A percentile compares a stretch with the other conserved stretches of the same genome.
Conservation (phyloP, 2,329 filamentous ascomycete species). For the Pseudogymnoascus sp. region DNA sequence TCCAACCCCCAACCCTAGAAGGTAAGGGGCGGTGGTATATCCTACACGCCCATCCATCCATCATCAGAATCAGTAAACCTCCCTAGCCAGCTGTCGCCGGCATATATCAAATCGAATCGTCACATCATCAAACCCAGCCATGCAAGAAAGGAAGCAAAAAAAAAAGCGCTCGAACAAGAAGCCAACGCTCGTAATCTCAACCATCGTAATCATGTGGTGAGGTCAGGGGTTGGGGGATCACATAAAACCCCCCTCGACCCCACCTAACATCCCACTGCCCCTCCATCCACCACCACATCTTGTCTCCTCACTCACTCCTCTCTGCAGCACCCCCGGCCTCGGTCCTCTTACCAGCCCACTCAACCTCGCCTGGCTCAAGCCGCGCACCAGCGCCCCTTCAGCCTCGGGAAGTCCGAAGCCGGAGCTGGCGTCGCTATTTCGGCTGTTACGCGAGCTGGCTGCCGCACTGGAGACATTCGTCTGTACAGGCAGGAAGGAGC, state of each 20-base stretch:
- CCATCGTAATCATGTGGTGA: neutral
- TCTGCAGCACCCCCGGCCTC: neutral
- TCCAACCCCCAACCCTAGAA: conserved; percentile 2
- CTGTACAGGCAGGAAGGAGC: neutral
- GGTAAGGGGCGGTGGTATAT: conserved; percentile 5
- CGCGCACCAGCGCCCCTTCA: neutral
- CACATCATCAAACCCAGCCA: neutral
- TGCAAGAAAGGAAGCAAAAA: neutral
- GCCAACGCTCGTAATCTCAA: neutral
- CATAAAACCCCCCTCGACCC: neutral
- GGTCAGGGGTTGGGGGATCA: neutral
- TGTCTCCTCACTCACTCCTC: neutral
- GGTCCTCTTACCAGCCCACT: neutral
- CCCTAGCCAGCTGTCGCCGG: neutral
- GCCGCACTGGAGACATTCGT: neutral
- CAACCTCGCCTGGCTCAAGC: neutral
- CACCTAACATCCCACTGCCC: neutral
- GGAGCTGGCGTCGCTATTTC: neutral
- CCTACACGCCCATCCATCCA: conserved; percentile 2
- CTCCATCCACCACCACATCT: conserved; percentile 2
- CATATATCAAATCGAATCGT: conserved; percentile 1
- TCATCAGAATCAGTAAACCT: conserved; percentile 5
- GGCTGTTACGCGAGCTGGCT: neutral
- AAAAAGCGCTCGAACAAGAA: neutral
- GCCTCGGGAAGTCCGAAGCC: neutral